Evolutionary conservation across 176 grass and related monocot species (phyloP).

Genomic region (Bonia amplexicaulis): DNA sequence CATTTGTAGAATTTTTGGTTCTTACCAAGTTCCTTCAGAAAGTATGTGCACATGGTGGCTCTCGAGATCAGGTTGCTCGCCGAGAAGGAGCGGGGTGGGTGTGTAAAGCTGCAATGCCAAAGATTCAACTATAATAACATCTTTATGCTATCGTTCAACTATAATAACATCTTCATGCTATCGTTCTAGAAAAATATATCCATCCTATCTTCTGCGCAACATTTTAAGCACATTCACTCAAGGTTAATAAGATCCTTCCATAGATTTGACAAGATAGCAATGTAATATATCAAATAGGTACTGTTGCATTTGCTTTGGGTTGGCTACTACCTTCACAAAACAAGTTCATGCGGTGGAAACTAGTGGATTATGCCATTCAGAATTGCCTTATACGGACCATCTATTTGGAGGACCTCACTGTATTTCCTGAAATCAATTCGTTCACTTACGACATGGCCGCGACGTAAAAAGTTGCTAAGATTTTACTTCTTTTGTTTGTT

Average conservation of each 20-base stretch:
- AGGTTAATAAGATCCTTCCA: not conserved
- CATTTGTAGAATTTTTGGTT: conserved; percentile 65
- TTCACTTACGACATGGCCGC: conserved; percentile 54
- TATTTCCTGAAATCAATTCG: conserved; percentile 54
- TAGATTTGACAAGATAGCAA: not conserved
- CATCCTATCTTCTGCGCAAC: not conserved
- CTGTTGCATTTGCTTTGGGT: conserved; percentile 65
- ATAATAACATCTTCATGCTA: not conserved
- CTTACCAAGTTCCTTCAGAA: conserved; percentile 72
- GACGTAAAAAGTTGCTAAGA: conserved; percentile 17
- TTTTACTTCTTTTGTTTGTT: not conserved
- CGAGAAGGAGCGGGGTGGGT: conserved; percentile 49
- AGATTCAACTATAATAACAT: conserved; percentile 55
- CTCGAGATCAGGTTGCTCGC: conserved; percentile 90
- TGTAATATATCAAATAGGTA: conserved; percentile 3
- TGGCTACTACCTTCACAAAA: conserved; percentile 58
- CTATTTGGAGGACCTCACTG: conserved; percentile 56
- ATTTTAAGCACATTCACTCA: not conserved
- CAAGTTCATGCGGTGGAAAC: conserved; percentile 11
- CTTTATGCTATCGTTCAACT: too few species aligned
- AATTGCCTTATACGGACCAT: conserved; percentile 66
- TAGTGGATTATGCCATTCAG: not conserved
- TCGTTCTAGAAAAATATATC: too few species aligned
- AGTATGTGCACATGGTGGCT: conserved; percentile 53
- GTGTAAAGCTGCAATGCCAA: conserved; percentile 32